Conservation (phyloP, 148 eudicot genomes). For the Arbutus unedo region DNA sequence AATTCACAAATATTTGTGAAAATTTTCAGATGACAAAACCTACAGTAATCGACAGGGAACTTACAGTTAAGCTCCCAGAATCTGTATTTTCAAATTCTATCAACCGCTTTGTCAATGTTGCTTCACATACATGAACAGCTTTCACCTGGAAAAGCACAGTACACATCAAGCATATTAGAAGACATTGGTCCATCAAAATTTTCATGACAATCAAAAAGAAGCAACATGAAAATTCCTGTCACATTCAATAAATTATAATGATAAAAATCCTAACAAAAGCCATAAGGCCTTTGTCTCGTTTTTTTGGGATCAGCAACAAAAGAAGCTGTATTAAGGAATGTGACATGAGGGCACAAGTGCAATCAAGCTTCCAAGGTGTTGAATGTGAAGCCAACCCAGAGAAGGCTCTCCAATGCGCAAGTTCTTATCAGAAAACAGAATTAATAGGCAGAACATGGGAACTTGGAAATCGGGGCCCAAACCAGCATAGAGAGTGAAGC, state of each 20-base stretch:
- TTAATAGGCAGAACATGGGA: not conserved
- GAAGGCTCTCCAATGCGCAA: not conserved
- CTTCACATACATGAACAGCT: conserved; percentile 60
- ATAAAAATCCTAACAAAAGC: not conserved
- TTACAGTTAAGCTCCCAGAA: conserved; percentile 52
- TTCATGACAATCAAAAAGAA: not conserved
- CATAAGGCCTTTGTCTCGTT: not conserved
- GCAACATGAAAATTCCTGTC: not conserved
- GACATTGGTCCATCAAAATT: not conserved
- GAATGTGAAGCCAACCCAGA: not conserved
- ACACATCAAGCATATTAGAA: not conserved
- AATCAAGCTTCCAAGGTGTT: conserved; percentile 4
- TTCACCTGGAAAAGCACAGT: conserved; percentile 23
- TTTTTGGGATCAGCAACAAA: not conserved
- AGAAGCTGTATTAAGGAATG: not conserved
- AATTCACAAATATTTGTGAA: not conserved
- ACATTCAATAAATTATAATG: conserved; percentile 2
- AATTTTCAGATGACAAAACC: not conserved
- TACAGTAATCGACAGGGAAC: not conserved
- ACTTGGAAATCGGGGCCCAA: not conserved
- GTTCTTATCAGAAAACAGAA: not conserved
- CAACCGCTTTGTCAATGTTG: conserved; percentile 53
- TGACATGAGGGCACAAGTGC: not conserved
- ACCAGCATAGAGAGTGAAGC: not conserved
- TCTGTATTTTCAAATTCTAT: conserved; percentile 53